Conservation (phyloP, 148 eudicot species). For the Dysphania ambrosioides region DNA sequence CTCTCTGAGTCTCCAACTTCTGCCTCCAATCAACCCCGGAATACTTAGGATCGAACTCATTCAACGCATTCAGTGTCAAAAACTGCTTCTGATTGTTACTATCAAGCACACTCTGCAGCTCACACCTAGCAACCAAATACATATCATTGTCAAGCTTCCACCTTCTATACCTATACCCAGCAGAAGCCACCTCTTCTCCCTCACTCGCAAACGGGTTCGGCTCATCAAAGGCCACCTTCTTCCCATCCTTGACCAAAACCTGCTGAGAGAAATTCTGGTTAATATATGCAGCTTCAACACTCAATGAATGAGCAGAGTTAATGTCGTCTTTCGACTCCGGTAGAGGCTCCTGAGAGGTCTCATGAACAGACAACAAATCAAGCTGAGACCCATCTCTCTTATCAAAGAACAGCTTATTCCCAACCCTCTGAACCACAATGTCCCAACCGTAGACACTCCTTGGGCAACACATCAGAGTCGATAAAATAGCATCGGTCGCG, state of each 20-base stretch:
- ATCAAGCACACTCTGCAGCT: slow-evolving; percentile 74
- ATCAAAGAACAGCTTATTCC: slow-evolving; percentile 85
- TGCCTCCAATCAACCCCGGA: slow-evolving; percentile 96
- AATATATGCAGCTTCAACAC: slow-evolving; percentile 86
- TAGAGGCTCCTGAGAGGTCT: slow-evolving; percentile 86
- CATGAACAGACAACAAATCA: slow-evolving; percentile 68
- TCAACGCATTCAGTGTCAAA: slow-evolving; percentile 76
- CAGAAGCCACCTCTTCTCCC: slow-evolving; percentile 91
- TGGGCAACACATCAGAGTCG: slow-evolving; percentile 81
- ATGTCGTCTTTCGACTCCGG: slow-evolving; percentile 92
- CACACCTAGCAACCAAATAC: slow-evolving; percentile 78
- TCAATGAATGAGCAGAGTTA: slow-evolving; percentile 66
- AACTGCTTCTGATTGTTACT: slow-evolving; percentile 61
- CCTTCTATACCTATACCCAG: slow-evolving; percentile 79
- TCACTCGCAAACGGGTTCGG: slow-evolving; percentile 83
- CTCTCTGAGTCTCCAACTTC: slow-evolving; percentile 92
- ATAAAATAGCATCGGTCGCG: slow-evolving; percentile 74
- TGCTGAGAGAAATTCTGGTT: slow-evolving; percentile 97
- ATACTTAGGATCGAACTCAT: slow-evolving; percentile 90
- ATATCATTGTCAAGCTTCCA: slow-evolving; percentile 84
- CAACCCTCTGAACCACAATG: slow-evolving; percentile 86
- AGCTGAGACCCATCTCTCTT: slow-evolving; percentile 90
- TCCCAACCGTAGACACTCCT: slow-evolving; percentile 93
- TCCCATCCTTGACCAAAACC: slow-evolving; percentile 70
- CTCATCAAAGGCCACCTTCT: slow-evolving; percentile 86